Conservation (phyloP, 139 green algal genomes). For the Asterochloris sp. region DNA sequence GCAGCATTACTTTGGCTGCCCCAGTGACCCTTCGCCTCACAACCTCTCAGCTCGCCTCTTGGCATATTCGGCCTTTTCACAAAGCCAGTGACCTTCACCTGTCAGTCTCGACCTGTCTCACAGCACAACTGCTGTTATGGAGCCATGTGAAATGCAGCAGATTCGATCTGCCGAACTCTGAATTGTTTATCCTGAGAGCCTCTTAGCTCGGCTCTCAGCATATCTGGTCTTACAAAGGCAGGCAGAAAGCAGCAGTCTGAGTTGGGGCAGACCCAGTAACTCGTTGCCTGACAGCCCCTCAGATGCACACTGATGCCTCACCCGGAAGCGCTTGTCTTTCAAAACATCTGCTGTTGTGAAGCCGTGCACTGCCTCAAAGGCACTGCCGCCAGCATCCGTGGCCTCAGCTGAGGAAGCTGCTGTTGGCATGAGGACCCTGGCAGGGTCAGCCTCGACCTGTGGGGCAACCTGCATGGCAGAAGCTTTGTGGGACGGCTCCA, state of each 20-base stretch:
- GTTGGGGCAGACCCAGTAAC: too few species aligned
- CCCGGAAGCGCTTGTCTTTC: constrained; percentile 14
- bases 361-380: constrained; percentile 9
- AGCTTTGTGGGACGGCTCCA: too few species aligned
- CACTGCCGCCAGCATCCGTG: not conserved
- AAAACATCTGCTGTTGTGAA: constrained; percentile 2
- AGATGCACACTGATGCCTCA: not conserved
- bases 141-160: not conserved
- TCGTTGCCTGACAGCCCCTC: too few species aligned
- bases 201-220: too few species aligned
- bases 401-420: constrained; percentile 8
- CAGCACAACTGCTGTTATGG: not conserved
- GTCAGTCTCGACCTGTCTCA: not conserved
- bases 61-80: too few species aligned
- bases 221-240: too few species aligned
- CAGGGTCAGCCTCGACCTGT: constrained; percentile 1
- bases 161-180: not conserved
- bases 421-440: not conserved
- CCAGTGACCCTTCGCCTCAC: too few species aligned
- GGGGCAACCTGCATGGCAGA: not conserved
- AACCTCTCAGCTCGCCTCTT: not conserved
- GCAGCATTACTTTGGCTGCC: not conserved
- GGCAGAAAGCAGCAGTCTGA: too few species aligned
- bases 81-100: not conserved
- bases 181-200: too few species aligned